phyloP scores from a whole-genome alignment of 2,329 filamentous ascomycete species.

The Daldinia sp. region DNA sequence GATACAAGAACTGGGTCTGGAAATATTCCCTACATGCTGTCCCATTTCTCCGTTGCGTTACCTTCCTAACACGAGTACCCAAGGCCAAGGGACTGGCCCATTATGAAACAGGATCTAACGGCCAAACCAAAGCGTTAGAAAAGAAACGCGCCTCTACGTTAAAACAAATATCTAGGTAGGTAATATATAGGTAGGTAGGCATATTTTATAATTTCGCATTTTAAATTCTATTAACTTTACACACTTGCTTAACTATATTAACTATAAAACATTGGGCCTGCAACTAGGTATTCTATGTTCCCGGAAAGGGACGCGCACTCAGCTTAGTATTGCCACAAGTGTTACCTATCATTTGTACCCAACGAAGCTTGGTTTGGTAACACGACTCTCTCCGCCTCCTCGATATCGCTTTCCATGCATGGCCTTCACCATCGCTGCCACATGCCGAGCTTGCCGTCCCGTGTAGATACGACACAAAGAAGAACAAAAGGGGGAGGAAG shows the following conservation, averaged over 20 bases:
- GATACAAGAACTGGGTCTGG: background rate
- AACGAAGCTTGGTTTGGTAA: conserved; percentile 1
- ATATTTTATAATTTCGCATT: too few relatives aligned
- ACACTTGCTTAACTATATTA: too few relatives aligned
- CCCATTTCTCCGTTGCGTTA: conserved; percentile 4
- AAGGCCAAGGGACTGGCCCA: conserved; percentile 12
- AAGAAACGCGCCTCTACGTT: background rate
- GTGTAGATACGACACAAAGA: background rate
- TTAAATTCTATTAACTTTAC: too few relatives aligned
- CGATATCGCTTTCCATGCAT: background rate
- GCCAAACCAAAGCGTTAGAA: background rate
- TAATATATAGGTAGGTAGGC: too few relatives aligned
- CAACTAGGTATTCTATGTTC: background rate
- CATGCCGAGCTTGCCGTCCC: background rate
- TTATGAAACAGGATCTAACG: background rate
- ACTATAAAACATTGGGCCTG: too few relatives aligned
- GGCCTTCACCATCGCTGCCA: conserved; percentile 2
- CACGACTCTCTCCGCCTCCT: background rate
- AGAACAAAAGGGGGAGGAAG: background rate
- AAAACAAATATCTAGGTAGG: background rate
- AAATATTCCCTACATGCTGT: background rate
- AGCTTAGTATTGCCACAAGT: background rate
- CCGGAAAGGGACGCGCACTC: background rate
- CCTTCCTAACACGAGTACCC: conserved; percentile 9
- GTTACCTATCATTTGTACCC: background rate